Evolutionary conservation across 371 early-diverging fungal genomes (phyloP), one percentile per base, ranked within the genome.

Genomic region (Synchytrium microbalum): DNA sequence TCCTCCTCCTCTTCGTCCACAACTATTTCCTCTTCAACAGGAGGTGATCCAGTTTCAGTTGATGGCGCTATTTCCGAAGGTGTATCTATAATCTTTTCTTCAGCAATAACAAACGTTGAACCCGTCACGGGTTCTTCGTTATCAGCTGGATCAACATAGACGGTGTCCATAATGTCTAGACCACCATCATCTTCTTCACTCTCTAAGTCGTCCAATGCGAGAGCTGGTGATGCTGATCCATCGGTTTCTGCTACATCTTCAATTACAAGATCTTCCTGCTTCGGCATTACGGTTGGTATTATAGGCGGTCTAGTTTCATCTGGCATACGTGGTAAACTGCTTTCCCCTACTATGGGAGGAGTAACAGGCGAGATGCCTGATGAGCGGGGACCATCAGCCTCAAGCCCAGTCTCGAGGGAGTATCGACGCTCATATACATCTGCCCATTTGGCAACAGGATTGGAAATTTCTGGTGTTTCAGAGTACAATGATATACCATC

Each of bases 401-500:
- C 14, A 26, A 30, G 25, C 63, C 0, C 26, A 32, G 23, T 26
- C 8, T 72, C 73, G 51, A 72, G 64, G 1, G 73, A 72, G 59
- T 54, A 72, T 38, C 73, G 64, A 2, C 73, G 62, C 0, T 61
- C 53, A 58, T 67, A 64, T 19, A 72, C 23, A 26, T 59, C 59
- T 1, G 52, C 61, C 30, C 59, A 16, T 57, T 46, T 66, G 13
- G 70, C 69, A 2, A 72, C 64, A 2, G 66, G 67, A 13, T 28
- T 59, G 25, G 53, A 55, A 16, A 13, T 46, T 2, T 52, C 67
- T 1, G 64, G 46, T 13, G 46, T 32, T 31, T 72, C 69, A n/a
- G 69, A 64, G 38, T 33, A 68, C 0, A 72, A 64, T 10, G 25
- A 2, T 30, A 72, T 38, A 0, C 63, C 70, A 27, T 30, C 52